Percentiles rank a stretch among this genome's conserved stretches.
These are phyloP conservation scores for Xylaria intraflava DNA, from an alignment of 495 filamentous ascomycete genomes.

Conservation along the genomic window DNA sequence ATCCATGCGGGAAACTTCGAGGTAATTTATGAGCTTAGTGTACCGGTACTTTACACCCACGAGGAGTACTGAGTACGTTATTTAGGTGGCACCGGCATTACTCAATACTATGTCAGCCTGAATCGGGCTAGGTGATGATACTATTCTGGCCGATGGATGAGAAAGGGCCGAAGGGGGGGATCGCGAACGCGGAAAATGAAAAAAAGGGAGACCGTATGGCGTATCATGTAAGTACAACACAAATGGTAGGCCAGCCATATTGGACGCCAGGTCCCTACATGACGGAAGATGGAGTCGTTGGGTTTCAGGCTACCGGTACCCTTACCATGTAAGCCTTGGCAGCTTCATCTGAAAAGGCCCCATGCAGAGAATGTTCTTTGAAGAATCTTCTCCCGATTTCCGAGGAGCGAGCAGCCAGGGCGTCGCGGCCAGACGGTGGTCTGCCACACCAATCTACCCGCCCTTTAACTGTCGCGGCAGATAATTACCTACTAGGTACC, in stretches of 20 bases:
- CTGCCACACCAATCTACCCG: neutral
- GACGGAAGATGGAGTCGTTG: no score
- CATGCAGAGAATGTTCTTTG: constrained; percentile 11
- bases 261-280: no score
- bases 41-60: no score
- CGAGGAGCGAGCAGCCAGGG: neutral
- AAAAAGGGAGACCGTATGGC: neutral
- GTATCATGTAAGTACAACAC: no score
- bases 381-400: neutral
- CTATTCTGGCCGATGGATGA: neutral
- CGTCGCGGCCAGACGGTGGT: neutral
- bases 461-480: no score
- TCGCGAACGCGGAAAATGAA: neutral
- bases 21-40: no score
- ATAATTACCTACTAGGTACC: no score
- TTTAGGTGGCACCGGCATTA: no score
- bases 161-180: neutral
- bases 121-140: neutral
- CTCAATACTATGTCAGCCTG: no score
- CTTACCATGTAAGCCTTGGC: neutral
- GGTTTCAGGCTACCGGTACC: no score
- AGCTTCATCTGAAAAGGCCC: neutral
- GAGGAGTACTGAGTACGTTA: no score
- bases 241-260: no score
- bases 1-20: neutral